Evolutionary conservation across 169 alveolate genomes (phyloP).

Genomic region (Perkinsus olseni): DNA sequence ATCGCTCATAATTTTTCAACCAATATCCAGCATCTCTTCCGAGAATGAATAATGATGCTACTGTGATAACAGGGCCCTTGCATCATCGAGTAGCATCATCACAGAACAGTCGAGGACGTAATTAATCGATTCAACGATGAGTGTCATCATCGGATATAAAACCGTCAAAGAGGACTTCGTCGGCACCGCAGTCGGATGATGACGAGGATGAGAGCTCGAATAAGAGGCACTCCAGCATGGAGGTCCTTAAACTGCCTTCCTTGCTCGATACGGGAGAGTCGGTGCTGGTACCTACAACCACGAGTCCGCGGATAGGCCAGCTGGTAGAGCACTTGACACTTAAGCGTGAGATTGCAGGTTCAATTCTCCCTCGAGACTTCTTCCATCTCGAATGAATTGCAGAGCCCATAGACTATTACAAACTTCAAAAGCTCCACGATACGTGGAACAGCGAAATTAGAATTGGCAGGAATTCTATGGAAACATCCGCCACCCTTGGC

Average conservation of each 20-base stretch:
- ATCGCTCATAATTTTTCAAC: background rate
- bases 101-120: background rate
- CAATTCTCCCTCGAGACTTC: too few species aligned
- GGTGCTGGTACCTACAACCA: background rate
- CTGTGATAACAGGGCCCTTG: too few species aligned
- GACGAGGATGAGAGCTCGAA: background rate
- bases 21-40: background rate
- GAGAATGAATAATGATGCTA: too few species aligned
- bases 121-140: background rate
- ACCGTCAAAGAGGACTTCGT: background rate
- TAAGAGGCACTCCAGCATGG: background rate
- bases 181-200: background rate
- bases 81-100: background rate
- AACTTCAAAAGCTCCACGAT: too few species aligned
- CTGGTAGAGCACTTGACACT: too few species aligned
- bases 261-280: background rate
- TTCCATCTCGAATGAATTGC: too few species aligned
- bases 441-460: too few species aligned
- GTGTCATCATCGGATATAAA: background rate
- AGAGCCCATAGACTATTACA: too few species aligned
- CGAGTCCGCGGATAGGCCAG: too few species aligned
- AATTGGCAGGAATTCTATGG: too few species aligned
- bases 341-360: too few species aligned
- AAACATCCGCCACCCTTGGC: too few species aligned
- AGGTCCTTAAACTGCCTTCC: background rate